Evolutionary conservation across 2,329 filamentous ascomycete species (phyloP).

Genomic region (Hypoxylon sp.): DNA sequence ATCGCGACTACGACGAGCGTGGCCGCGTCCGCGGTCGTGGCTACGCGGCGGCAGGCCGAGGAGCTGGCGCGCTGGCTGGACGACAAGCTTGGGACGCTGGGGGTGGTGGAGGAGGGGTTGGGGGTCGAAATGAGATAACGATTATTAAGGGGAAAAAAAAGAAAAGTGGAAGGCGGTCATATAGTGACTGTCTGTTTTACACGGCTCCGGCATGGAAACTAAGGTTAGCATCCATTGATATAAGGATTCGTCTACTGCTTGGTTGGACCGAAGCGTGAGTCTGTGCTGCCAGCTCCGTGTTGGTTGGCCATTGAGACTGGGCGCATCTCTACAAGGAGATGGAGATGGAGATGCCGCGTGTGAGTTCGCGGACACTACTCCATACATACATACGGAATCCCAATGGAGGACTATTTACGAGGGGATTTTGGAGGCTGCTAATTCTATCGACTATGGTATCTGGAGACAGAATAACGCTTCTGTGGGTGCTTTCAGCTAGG

Average conservation of each 20-base stretch:
- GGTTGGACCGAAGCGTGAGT: background rate
- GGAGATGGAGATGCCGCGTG: background rate
- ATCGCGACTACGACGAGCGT: constrained; percentile 56
- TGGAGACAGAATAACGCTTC: background rate
- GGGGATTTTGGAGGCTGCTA: background rate
- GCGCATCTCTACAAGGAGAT: background rate
- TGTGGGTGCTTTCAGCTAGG: background rate
- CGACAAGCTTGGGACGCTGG: constrained; percentile 69
- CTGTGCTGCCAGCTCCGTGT: background rate
- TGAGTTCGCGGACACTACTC: background rate
- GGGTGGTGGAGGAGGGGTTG: constrained; percentile 67
- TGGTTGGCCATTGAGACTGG: background rate
- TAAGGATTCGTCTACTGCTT: background rate
- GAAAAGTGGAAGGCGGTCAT: background rate
- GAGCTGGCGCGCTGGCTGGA: constrained; percentile 73
- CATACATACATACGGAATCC: constrained; percentile 5
- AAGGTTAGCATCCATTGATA: background rate
- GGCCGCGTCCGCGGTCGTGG: constrained; percentile 63
- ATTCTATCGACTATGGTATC: background rate
- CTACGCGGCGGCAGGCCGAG: constrained; percentile 70
- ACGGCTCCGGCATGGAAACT: background rate
- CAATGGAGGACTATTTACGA: background rate
- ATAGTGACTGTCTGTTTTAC: background rate
- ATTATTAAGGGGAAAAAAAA: background rate
- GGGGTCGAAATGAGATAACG: constrained; percentile 49